phyloP scores from a whole-genome alignment of 2,329 filamentous ascomycete species.

The Podosphaera leucotricha region DNA sequence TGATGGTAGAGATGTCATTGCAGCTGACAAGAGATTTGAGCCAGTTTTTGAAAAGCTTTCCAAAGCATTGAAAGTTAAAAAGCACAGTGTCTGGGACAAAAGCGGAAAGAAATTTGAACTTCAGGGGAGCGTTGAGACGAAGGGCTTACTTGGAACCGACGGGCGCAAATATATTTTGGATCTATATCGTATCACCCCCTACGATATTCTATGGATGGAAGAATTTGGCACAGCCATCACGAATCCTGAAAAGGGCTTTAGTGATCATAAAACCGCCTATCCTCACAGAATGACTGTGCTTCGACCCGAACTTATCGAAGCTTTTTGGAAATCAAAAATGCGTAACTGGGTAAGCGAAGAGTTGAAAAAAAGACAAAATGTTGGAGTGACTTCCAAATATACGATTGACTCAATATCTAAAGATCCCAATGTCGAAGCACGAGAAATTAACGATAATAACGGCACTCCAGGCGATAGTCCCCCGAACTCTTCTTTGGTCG shows the following conservation, averaged over 20 bases:
- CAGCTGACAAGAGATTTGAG: slow-evolving; percentile 68
- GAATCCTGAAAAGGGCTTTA: slow-evolving; percentile 15
- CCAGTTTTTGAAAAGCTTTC: slow-evolving; percentile 75
- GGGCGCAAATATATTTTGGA: slow-evolving; percentile 95
- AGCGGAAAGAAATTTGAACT: slow-evolving; percentile 73
- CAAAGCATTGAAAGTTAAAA: slow-evolving; percentile 74
- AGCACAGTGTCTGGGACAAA: slow-evolving; percentile 95
- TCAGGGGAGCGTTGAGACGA: slow-evolving; percentile 91
- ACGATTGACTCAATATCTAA: slow-evolving; percentile 15
- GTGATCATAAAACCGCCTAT: slow-evolving; percentile 25
- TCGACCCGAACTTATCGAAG: slow-evolving; percentile 70
- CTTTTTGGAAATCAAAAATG: slow-evolving; percentile 65
- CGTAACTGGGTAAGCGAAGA: slow-evolving; percentile 70
- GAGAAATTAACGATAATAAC: slow-evolving; percentile 9
- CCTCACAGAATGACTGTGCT: slow-evolving; percentile 93
- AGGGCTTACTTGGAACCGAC: slow-evolving; percentile 89
- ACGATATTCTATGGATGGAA: slow-evolving; percentile 82
- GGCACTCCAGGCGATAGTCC: slow-evolving; percentile 8
- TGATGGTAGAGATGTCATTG: slow-evolving; percentile 87
- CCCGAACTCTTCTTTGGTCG: slow-evolving; percentile 16
- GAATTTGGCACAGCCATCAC: slow-evolving; percentile 31
- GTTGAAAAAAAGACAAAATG: slow-evolving; percentile 35
- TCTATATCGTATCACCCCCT: slow-evolving; percentile 76
- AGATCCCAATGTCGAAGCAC: slow-evolving; percentile 12
- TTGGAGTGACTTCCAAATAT: slow-evolving; percentile 13